Evolutionary conservation across 192 early-diverging fungal genomes (phyloP), one percentile per base, ranked within the genome.

Genomic region (Kappamyces sp.): DNA sequence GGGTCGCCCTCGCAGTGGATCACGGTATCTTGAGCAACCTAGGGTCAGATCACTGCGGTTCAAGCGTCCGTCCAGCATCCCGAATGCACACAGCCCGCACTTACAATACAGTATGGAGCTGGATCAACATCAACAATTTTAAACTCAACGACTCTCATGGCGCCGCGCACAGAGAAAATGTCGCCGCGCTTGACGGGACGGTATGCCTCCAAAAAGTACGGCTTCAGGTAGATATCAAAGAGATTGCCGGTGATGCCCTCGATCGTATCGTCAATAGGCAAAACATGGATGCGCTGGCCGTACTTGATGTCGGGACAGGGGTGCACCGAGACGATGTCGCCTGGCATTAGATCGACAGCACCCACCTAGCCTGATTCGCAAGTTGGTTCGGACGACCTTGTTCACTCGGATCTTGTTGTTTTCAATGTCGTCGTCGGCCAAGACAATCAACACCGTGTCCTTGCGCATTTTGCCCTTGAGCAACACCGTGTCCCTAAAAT

Each of bases 1-100:
- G 96, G 91, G 39, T 99, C 96, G 55, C 96, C 96, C 70, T 99
- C 96, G 69, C 89, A 92, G 76, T 97, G 91, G 68, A 99, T 99
- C 3, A 92, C 89, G 23, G 96, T 99, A 63, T 99, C 96, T 80
- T 90, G 91, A 36, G 90, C 90, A 47, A 99, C 89, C 89, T 90
- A 69, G 51, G 23, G 13, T 35, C 13, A 42, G 4, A 60, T 10
- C 32, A 2, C 23, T 10, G n/a, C 8, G 23, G 23, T 23, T 23
- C 23, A 23, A 23, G 23, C 23, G 23, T 23, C 23, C 23, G 23
- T 23, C 23, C 23, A 23, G 23, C 23, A 23, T 23, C 23, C 23
- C 23, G 23, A 23, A 23, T 12, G 23, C 2, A 76, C 5, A 38
- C 13, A 50, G 13, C 50, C 49, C 55, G 40, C 42, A 84, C 85